Percentiles rank a stretch among this genome's conserved stretches.
Evolutionary conservation across 768 basidiomycete genomes (phyloP).

Genomic region (Phanerochaete carnosa): DNA sequence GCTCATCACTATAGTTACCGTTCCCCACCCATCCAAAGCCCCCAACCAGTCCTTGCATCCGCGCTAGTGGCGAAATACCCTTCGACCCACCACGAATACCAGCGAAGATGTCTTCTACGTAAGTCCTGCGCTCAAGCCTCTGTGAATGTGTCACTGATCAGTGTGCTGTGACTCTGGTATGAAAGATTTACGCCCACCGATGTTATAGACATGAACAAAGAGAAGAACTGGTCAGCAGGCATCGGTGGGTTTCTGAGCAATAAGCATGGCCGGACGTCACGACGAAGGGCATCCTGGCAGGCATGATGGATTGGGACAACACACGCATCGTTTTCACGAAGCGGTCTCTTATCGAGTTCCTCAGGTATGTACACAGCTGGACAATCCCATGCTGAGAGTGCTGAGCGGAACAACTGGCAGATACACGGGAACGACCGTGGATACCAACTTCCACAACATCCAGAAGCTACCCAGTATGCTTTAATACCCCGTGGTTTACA

Average conservation of each 20-base stretch:
- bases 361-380: conserved; percentile 50
- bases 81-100: background rate
- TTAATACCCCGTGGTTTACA: background rate
- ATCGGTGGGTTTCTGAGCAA: conserved; percentile 44
- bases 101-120: conserved; percentile 41
- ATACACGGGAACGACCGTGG: conserved; percentile 72
- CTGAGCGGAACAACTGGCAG: conserved; percentile 31
- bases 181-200: conserved; percentile 56
- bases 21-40: background rate
- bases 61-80: background rate
- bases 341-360: conserved; percentile 69
- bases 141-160: background rate
- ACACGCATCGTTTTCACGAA: conserved; percentile 80
- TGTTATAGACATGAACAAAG: conserved; percentile 58
- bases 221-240: conserved; percentile 68
- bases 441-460: conserved; percentile 72
- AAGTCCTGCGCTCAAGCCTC: background rate
- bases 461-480: conserved; percentile 68
- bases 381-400: background rate
- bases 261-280: background rate
- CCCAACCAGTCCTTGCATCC: background rate
- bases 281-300: conserved; percentile 30
- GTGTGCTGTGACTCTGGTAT: background rate
- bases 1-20: conserved; percentile 7
- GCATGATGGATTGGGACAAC: conserved; percentile 78